Percentiles rank a stretch among this genome's conserved stretches.
Evolutionary conservation across 2,329 filamentous ascomycete genomes (phyloP).

Genomic region (Aspergillus caelatus): DNA sequence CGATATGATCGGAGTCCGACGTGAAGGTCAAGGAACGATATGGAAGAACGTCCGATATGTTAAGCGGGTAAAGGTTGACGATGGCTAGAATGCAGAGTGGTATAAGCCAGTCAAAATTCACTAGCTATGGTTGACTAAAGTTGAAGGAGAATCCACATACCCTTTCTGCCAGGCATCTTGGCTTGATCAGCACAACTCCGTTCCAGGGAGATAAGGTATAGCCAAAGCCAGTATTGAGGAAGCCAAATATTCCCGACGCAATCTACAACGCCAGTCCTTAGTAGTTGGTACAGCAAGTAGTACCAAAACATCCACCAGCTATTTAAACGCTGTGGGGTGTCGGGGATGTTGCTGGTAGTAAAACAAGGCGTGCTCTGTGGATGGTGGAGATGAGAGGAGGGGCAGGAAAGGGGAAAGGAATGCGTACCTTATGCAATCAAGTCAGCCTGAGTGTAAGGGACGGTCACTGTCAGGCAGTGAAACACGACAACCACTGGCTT

Average conservation of each 20-base stretch:
- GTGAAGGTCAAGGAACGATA: constrained; percentile 38
- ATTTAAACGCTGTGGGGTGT: neutral
- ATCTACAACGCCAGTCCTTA: neutral
- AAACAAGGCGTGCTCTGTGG: neutral
- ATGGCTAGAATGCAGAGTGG: constrained; percentile 28
- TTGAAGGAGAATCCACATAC: constrained; percentile 18
- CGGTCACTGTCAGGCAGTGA: constrained; percentile 21
- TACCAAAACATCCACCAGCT: neutral
- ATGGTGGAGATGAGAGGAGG: constrained; percentile 8
- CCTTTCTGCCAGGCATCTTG: constrained; percentile 28
- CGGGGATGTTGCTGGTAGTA: neutral
- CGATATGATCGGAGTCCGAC: constrained; percentile 27
- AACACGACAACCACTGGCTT: constrained; percentile 7
- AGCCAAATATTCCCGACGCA: neutral
- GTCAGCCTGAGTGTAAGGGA: constrained; percentile 25
- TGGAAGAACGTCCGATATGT: constrained; percentile 26
- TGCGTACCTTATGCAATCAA: constrained; percentile 14
- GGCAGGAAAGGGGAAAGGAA: constrained; percentile 18
- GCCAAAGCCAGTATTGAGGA: neutral
- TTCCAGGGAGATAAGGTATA: neutral
- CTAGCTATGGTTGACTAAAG: neutral
- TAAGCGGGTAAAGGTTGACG: constrained; percentile 36
- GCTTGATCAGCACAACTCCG: neutral
- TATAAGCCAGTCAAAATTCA: constrained; percentile 12
- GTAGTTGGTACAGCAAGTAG: neutral